Evolutionary conservation across 306 rosid genomes (phyloP), one percentile per base, ranked within the genome.

Genomic region (Begonia masoniana): DNA sequence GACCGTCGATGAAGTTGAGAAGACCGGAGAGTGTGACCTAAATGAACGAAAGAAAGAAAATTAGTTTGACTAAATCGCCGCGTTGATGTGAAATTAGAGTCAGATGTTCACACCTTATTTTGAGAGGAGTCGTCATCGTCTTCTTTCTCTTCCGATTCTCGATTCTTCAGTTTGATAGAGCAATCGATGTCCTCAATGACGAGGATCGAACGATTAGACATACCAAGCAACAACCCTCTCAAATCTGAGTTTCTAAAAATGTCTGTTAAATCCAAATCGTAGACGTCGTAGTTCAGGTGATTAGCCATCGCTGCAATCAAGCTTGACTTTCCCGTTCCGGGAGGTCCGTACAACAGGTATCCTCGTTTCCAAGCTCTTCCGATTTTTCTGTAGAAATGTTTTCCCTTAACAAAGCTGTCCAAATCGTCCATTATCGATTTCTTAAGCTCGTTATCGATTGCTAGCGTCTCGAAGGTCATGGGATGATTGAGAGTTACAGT

Each of bases 361-460:
- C 86, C 87, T 56, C 95, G 70, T 60, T 85, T 85, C 91, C 91
- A 82, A 1, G 84, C 84, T 65, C 77, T 82, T 14, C 95, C 95
- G 8, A 81, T 76, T 17, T 69, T 67, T 45, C 70, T 67, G 42
- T 81, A 85, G 59, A 67, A 76, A 0, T 72, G 87, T 14, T 61
- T 81, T 67, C 87, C 78, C 72, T 1, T 45, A 36, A 76, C 43
- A 12, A 85, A 85, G 43, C 70, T 53, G 35, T 70, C 21, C 7
- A 81, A 66, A 52, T 85, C 95, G 13, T 42, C 64, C 2, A 72
- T 12, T n/a, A 85, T 61, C 15, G 76, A 74, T 7, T 65, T 66
- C 64, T 69, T 74, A 16, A 74, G 51, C 41, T 69, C 69, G 0
- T 48, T 12, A 23, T 81, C 89, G 56, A 84, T 13, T 4, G 94